A percentile compares a stretch with the other conserved stretches of the same genome.
These are phyloP conservation scores for Boletus pseudopeckii DNA, from an alignment of 768 basidiomycete genomes.

Conservation along the genomic window DNA sequence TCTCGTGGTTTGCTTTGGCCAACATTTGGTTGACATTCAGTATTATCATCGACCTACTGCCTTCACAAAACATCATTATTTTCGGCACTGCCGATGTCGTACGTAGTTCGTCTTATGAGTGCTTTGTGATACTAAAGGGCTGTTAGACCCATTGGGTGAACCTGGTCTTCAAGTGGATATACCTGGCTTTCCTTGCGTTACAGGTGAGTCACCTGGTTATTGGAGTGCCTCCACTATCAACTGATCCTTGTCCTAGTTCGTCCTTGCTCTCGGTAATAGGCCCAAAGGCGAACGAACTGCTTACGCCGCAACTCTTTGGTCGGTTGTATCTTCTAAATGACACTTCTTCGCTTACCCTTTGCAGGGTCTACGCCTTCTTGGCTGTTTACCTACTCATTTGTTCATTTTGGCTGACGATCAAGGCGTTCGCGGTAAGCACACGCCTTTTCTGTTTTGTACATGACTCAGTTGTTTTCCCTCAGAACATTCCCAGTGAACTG, in stretches of 20 bases:
- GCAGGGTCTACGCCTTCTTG: conserved; percentile 82
- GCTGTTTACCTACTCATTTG: conserved; percentile 83
- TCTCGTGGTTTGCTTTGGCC: conserved; percentile 91
- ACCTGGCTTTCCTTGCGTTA: conserved; percentile 78
- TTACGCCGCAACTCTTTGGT: conserved; percentile 74
- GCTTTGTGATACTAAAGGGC: background rate
- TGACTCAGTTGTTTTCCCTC: background rate
- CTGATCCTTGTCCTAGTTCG: conserved; percentile 40
- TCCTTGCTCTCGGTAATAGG: conserved; percentile 73
- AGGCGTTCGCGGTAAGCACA: conserved; percentile 65
- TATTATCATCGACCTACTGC: conserved; percentile 88
- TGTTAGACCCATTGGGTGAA: conserved; percentile 84
- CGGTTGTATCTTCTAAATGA: conserved; percentile 16
- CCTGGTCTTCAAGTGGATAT: conserved; percentile 77
- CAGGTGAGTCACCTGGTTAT: conserved; percentile 41
- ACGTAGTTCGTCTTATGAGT: conserved; percentile 28
- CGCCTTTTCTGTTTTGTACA: background rate
- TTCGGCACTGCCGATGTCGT: conserved; percentile 75
- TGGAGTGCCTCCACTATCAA: background rate
- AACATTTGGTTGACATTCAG: conserved; percentile 95
- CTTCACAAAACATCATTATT: conserved; percentile 46
- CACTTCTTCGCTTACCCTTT: conserved; percentile 3
- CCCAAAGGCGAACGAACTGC: conserved; percentile 84
- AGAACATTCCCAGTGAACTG: conserved; percentile 55
- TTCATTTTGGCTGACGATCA: conserved; percentile 78